Evolutionary conservation across 192 early-diverging fungal species (phyloP), one percentile per base, ranked within the genome.

Genomic region (Pilaira anomala): DNA sequence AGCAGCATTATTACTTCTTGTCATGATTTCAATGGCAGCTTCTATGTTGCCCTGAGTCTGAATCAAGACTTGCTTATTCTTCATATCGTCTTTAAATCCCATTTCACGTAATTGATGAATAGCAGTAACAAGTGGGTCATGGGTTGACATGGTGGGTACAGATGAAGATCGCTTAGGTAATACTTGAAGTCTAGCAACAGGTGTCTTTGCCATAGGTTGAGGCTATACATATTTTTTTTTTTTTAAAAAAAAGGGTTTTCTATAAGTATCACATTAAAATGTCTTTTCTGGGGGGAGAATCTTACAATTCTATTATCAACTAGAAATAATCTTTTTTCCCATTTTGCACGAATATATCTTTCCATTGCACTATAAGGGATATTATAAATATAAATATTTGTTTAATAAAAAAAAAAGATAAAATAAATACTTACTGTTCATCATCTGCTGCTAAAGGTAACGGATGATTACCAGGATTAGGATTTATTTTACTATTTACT

Each of bases 271-370:
- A 21, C 16, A 49, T 49, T 49, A 40, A 8, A 40, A 40, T 40
- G 39, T 46, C 13, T 11, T 46, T 46, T 46, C 5, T 18, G 16
- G n/a, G n/a, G n/a, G n/a, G n/a, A n/a, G n/a, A 54, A 40, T 24
- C 22, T 50, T 48, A 50, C 61, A 3, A 62, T 48, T 25, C 44
- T 40, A 18, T 45, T 45, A 19, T 62, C 44, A 39, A 41, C 53
- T 53, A 69, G 29, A 45, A 62, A 69, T 18, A 44, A 66, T n/a
- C 82, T 84, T 60, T 78, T 85, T 63, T 96, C 93, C 75, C 95
- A 98, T 77, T 98, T 98, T 76, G 92, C 85, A 22, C 93, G 86
- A 56, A 98, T 94, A 66, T 88, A 95, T 45, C 80, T 79, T 68
- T 96, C 93, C 81, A 97, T 86, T 24, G 91, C 91, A 29, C 88